Conservation (phyloP, 1,139 yeast species). For the Suhomyces chickasaworum region DNA sequence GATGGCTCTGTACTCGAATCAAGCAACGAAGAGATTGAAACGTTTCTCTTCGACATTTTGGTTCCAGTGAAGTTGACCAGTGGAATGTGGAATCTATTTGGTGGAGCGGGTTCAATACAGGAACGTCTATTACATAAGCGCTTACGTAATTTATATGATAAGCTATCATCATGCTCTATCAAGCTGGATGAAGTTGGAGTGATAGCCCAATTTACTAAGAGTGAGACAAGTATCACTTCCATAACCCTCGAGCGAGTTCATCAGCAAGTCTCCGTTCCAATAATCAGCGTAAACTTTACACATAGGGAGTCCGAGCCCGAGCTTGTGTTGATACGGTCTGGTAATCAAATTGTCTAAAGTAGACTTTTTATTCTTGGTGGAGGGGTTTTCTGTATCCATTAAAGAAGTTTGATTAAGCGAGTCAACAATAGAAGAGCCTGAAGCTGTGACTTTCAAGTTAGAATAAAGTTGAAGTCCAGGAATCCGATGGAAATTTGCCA, state of each 20-base stretch:
- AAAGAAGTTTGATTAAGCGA: slow-evolving; percentile 36
- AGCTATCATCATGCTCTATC: slow-evolving; percentile 59
- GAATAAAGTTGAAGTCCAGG: slow-evolving; percentile 58
- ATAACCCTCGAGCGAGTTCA: slow-evolving; percentile 84
- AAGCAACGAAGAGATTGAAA: slow-evolving; percentile 23
- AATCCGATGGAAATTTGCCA: slow-evolving; percentile 65
- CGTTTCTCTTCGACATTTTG: slow-evolving; percentile 20
- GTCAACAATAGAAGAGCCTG: slow-evolving; percentile 42
- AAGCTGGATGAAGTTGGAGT: slow-evolving; percentile 63
- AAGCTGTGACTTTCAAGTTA: slow-evolving; percentile 40
- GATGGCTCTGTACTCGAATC: slow-evolving; percentile 15
- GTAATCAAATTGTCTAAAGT: slow-evolving; percentile 54
- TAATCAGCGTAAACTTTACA: slow-evolving; percentile 91
- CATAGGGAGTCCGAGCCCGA: slow-evolving; percentile 90
- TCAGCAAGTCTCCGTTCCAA: slow-evolving; percentile 88
- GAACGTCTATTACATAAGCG: not conserved
- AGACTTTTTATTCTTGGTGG: slow-evolving; percentile 35
- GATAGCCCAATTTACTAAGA: slow-evolving; percentile 74
- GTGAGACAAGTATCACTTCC: slow-evolving; percentile 88
- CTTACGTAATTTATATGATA: slow-evolving; percentile 9
- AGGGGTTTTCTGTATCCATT: slow-evolving; percentile 40
- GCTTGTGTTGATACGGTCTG: slow-evolving; percentile 70
- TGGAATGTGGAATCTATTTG: not conserved
- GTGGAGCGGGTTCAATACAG: too few relatives aligned
- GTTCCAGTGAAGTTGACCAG: not conserved